These are phyloP conservation scores for Tylopilus sp. DNA, from an alignment of 768 basidiomycete genomes.

Conservation along the genomic window DNA sequence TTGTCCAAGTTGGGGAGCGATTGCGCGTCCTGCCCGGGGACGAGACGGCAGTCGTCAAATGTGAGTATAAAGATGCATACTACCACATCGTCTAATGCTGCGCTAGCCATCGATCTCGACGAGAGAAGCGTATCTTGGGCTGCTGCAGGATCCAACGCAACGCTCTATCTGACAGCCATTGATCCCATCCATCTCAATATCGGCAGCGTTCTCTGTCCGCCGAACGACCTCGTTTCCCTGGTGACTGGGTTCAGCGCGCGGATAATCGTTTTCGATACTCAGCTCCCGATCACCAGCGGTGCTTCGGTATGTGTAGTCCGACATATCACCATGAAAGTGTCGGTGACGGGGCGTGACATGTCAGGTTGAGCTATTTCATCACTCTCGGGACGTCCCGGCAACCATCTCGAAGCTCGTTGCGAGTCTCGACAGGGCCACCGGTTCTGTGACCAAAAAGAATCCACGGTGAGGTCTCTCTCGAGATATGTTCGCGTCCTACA, in stretches of 20 bases:
- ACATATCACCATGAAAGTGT: background rate
- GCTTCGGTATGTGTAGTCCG: constrained; percentile 55
- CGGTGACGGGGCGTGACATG: background rate
- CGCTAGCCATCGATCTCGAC: constrained; percentile 80
- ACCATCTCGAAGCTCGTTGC: constrained; percentile 79
- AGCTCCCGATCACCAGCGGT: constrained; percentile 84
- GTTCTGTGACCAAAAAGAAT: constrained; percentile 67
- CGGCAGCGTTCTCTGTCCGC: constrained; percentile 86
- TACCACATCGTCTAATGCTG: background rate
- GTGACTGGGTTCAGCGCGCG: constrained; percentile 77
- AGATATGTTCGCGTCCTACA: background rate
- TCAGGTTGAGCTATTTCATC: constrained; percentile 91
- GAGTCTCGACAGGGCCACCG: constrained; percentile 74
- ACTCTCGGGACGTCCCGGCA: constrained; percentile 89
- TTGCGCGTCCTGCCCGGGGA: constrained; percentile 89
- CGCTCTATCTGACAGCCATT: constrained; percentile 75
- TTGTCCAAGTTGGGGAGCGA: constrained; percentile 90
- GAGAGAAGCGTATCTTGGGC: constrained; percentile 80
- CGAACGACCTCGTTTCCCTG: constrained; percentile 66
- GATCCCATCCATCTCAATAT: constrained; percentile 85
- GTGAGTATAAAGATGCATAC: constrained; percentile 32
- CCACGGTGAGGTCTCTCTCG: constrained; percentile 56
- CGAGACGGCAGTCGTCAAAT: constrained; percentile 77
- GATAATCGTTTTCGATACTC: constrained; percentile 91
- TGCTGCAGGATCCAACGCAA: constrained; percentile 86